These are phyloP conservation scores for Fusarium floridanum DNA, from an alignment of 2,329 filamentous ascomycete genomes.

Conservation along the genomic window DNA sequence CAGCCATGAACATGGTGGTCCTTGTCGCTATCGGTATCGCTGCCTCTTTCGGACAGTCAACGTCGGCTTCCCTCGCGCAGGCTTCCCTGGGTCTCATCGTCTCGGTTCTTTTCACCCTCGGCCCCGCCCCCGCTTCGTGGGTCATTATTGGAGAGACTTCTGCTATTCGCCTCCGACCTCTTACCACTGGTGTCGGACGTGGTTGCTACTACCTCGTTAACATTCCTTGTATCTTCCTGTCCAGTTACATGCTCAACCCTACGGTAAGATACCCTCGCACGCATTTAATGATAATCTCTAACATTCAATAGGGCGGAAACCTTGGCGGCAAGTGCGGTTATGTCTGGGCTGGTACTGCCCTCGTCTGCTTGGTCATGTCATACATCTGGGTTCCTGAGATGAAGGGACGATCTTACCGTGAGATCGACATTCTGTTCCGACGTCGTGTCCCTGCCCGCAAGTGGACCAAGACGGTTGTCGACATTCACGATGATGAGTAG, in stretches of 20 bases:
- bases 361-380: conserved; percentile 65
- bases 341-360: conserved; percentile 69
- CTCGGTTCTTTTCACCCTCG: conserved; percentile 73
- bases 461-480: conserved; percentile 67
- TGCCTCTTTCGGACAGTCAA: conserved; percentile 60
- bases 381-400: conserved; percentile 67
- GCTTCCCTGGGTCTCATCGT: conserved; percentile 74
- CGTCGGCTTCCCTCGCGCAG: conserved; percentile 64
- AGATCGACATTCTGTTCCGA: conserved; percentile 72
- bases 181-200: conserved; percentile 76
- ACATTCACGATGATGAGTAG: conserved; percentile 74
- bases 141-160: conserved; percentile 77
- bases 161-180: conserved; percentile 71
- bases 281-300: conserved; percentile 30
- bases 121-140: conserved; percentile 74
- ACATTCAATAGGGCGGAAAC: conserved; percentile 54
- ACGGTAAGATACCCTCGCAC: conserved; percentile 48
- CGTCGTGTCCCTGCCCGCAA: conserved; percentile 66
- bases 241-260: conserved; percentile 72
- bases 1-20: conserved; percentile 64
- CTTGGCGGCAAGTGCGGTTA: conserved; percentile 69
- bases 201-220: conserved; percentile 73
- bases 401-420: conserved; percentile 69
- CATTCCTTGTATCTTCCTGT: conserved; percentile 75
- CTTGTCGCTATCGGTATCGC: conserved; percentile 71